These are phyloP conservation scores for Jacaranda copaia DNA, from an alignment of 257 asterid species.

Conservation along the genomic window DNA sequence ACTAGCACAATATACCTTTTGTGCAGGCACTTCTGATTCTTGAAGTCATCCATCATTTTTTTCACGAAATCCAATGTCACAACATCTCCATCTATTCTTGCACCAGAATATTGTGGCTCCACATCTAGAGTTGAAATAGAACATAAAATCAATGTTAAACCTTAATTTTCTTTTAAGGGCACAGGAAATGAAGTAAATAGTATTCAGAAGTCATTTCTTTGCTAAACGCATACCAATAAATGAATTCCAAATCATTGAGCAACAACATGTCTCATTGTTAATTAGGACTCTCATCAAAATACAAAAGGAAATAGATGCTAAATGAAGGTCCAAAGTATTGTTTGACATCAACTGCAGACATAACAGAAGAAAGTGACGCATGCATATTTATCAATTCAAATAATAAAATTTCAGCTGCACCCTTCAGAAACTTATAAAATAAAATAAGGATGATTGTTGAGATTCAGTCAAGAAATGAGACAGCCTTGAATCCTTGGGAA, in stretches of 20 bases:
- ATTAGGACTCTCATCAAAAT: background rate
- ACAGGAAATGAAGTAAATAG: conserved; percentile 19
- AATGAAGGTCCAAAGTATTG: conserved; percentile 1
- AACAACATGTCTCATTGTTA: conserved; percentile 6
- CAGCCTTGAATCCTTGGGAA: background rate
- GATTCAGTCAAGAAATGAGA: background rate
- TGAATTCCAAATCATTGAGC: conserved; percentile 13
- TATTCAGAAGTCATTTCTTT: background rate
- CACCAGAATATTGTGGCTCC: conserved; percentile 91
- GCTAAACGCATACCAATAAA: conserved; percentile 1
- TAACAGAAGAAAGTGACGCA: background rate
- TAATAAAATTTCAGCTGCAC: conserved; percentile 15
- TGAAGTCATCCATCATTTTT: conserved; percentile 95
- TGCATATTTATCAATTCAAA: background rate
- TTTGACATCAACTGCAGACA: conserved; percentile 9
- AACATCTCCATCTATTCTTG: conserved; percentile 90
- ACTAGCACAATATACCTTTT: conserved; percentile 61
- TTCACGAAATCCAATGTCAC: conserved; percentile 92
- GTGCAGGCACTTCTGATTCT: conserved; percentile 83
- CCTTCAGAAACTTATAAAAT: background rate
- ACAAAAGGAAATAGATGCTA: conserved; percentile 17
- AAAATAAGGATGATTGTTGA: background rate
- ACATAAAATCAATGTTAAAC: conserved; percentile 36
- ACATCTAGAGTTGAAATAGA: conserved; percentile 70
- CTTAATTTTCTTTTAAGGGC: conserved; percentile 14